Percentiles rank a stretch among this genome's conserved stretches.
Conservation (phyloP, 1,284 basidiomycete species). For the Ustilago shanxiensis region DNA sequence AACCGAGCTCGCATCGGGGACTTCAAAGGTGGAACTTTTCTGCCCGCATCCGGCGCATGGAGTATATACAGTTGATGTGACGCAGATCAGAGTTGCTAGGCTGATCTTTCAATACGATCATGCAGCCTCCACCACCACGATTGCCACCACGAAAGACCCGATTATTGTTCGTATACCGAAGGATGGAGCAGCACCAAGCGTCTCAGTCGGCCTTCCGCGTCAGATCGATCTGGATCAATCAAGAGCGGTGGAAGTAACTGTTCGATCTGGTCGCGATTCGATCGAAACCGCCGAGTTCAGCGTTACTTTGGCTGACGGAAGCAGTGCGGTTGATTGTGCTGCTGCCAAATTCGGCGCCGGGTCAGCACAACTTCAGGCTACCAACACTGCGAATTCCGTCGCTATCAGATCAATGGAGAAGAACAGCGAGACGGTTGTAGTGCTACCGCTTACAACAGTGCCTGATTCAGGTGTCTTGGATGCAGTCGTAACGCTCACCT, state of each 20-base stretch:
- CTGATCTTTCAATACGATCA: conserved; percentile 61
- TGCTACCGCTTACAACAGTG: conserved; percentile 34
- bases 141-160: conserved; percentile 8
- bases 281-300: conserved; percentile 42
- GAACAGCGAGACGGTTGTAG: conserved; percentile 9
- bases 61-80: conserved; percentile 60
- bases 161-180: conserved; percentile 53
- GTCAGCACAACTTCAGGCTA: background rate
- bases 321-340: conserved; percentile 9
- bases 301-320: conserved; percentile 22
- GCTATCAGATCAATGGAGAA: conserved; percentile 10
- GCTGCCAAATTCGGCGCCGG: background rate
- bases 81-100: conserved; percentile 58
- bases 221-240: conserved; percentile 56
- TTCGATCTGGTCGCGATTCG: conserved; percentile 52
- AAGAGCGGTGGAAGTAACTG: conserved; percentile 43
- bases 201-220: conserved; percentile 29
- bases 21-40: conserved; percentile 43
- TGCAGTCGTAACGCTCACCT: conserved; percentile 32
- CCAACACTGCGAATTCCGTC: background rate
- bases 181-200: conserved; percentile 55
- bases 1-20: conserved; percentile 46
- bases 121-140: conserved; percentile 9
- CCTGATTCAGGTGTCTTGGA: conserved; percentile 38
- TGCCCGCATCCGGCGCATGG: conserved; percentile 55